These are phyloP conservation scores for Trametes cubensis DNA, from an alignment of 768 basidiomycete species.

Conservation along the genomic window DNA sequence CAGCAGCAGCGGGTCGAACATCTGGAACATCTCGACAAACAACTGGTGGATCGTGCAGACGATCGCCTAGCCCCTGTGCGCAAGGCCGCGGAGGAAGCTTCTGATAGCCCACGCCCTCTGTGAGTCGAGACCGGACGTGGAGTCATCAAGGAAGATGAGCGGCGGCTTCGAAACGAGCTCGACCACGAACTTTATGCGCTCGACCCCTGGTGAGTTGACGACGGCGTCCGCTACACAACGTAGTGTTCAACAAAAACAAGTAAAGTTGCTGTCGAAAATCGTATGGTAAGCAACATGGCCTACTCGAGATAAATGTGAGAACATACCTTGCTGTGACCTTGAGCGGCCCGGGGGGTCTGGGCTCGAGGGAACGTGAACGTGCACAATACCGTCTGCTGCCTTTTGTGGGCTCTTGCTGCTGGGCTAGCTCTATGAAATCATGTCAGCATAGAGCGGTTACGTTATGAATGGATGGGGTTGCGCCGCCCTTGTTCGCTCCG, in stretches of 20 bases:
- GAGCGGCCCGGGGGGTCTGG: too few relatives aligned
- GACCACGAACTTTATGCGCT: slow-evolving; percentile 80
- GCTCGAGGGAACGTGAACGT: too few relatives aligned
- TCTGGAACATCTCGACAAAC: slow-evolving; percentile 82
- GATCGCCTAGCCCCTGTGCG: slow-evolving; percentile 83
- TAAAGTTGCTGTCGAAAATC: too few relatives aligned
- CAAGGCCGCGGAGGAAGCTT: slow-evolving; percentile 72
- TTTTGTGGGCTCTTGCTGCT: too few relatives aligned
- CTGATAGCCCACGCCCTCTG: slow-evolving; percentile 87
- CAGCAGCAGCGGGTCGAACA: slow-evolving; percentile 78
- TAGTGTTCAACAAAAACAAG: slow-evolving; percentile 30
- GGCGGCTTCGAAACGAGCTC: slow-evolving; percentile 87
- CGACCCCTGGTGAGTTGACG: slow-evolving; percentile 67
- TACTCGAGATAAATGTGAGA: too few relatives aligned
- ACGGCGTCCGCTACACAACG: slow-evolving; percentile 67
- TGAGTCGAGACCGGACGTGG: slow-evolving; percentile 83
- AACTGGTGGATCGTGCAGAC: slow-evolving; percentile 84
- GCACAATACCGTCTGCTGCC: too few relatives aligned
- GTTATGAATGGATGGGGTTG: too few relatives aligned
- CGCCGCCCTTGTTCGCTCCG: too few relatives aligned
- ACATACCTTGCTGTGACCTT: too few relatives aligned
- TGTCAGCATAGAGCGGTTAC: too few relatives aligned
- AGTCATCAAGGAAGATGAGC: slow-evolving; percentile 86
- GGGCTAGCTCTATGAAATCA: too few relatives aligned
- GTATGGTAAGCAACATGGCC: too few relatives aligned